A percentile compares a stretch with the other conserved stretches of the same genome.
Evolutionary conservation across 1,284 basidiomycete genomes (phyloP).

Genomic region (Mycosarcoma mackinlayi): DNA sequence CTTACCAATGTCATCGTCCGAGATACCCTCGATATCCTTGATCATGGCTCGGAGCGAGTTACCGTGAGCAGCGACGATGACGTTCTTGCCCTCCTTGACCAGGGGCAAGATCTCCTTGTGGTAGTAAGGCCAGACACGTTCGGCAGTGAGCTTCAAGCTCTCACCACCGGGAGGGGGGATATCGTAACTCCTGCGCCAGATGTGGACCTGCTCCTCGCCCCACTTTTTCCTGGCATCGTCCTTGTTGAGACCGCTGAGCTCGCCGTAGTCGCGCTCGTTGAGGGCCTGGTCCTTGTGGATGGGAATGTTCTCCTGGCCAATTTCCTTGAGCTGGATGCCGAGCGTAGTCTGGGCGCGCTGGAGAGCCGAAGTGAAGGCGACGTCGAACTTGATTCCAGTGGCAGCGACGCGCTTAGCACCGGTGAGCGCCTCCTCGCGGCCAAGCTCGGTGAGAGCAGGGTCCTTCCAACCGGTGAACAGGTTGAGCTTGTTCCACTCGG

Average conservation of each 20-base stretch:
- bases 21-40: constrained; percentile 69
- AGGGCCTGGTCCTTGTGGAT: constrained; percentile 69
- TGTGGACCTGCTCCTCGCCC: constrained; percentile 71
- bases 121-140: constrained; percentile 70
- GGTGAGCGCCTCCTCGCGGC: constrained; percentile 65
- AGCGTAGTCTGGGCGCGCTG: constrained; percentile 70
- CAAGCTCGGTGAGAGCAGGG: constrained; percentile 66
- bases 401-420: constrained; percentile 66
- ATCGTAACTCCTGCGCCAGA: constrained; percentile 69
- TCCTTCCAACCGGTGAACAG: constrained; percentile 69
- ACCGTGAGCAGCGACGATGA: constrained; percentile 70
- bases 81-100: constrained; percentile 69
- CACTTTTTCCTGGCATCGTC: constrained; percentile 70
- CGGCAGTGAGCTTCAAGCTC: constrained; percentile 69
- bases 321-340: constrained; percentile 69
- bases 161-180: constrained; percentile 70
- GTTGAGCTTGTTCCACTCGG: constrained; percentile 69
- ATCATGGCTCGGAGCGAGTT: constrained; percentile 70
- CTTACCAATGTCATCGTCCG: constrained; percentile 68
- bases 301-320: constrained; percentile 68
- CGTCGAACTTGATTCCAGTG: constrained; percentile 65
- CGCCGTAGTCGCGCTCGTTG: constrained; percentile 71
- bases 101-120: constrained; percentile 69
- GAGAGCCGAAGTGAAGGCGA: constrained; percentile 70
- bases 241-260: constrained; percentile 70